Base-by-base conservation (phyloP, 192 early-diverging fungal genomes). In the Umbelopsis sp. region DNA sequence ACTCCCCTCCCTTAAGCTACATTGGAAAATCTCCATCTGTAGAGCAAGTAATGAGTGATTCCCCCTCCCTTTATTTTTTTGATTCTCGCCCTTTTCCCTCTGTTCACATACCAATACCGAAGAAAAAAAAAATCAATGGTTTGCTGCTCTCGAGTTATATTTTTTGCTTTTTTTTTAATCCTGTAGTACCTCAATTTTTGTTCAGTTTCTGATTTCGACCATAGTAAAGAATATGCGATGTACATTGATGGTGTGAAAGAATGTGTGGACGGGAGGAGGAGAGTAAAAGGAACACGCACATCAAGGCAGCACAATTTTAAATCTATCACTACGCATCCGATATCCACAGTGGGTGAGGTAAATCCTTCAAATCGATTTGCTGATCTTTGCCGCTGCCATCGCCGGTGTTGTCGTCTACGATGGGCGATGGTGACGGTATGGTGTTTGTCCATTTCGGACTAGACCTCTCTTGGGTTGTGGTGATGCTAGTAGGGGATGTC, bases 281-380 rank as follows among this genome's bases (percentile, higher is more conserved):
- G 25, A 52, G 25, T 11, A n/a, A n/a, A n/a, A n/a, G n/a, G n/a
- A n/a, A n/a, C n/a, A n/a, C n/a, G n/a, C 1, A 41, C 38, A 41
- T 41, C 38, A 41, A 41, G 12, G 38, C 5, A 11, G 38, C 8
- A 1, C 0, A 16, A 17, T 7, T 49, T 62, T 62, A 41, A 41
- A 12, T 54, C 24, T 54, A 54, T 54, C 21, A 54, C 52, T 54
- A 24, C n/a, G 56, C 10, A 62, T 62, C 56, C 16, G 56, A 62
- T 29, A 62, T n/a, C 56, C 56, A 62, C 31, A 62, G n/a, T 20
- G 56, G 56, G 26, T 62, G 56, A n/a, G 56, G 56, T 32, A 62
- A 34, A 62, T 62, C 56, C 5, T 62, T 62, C 56, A 62, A 62
- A 16, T 62, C 29, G 25, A 62, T 31, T 14, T 62, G 56, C n/a